A percentile compares a stretch with the other conserved stretches of the same genome.
Evolutionary conservation across 495 filamentous ascomycete genomes (phyloP).

Genomic region (Letharia lupina): DNA sequence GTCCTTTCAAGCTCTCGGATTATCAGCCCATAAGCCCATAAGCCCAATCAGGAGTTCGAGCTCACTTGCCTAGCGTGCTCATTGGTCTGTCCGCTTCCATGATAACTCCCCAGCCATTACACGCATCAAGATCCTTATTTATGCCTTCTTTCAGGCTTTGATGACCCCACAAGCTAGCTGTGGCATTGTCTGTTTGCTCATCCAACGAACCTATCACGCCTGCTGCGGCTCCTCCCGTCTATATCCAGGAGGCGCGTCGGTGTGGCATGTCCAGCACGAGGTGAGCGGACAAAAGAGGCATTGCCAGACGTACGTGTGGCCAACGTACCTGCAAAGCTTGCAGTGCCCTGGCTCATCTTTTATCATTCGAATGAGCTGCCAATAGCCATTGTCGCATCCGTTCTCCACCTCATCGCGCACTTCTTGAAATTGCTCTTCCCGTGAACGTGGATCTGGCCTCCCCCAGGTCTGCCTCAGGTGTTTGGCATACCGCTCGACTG

Average conservation of each 20-base stretch:
- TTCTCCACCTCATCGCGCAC: neutral
- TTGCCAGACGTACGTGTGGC: neutral
- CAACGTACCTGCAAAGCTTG: constrained; percentile 1
- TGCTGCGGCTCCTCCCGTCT: neutral
- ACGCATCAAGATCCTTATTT: constrained; percentile 30
- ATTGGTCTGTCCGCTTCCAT: neutral
- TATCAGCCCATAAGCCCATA: neutral
- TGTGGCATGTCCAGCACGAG: constrained; percentile 3
- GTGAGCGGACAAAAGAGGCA: neutral
- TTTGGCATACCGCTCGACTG: neutral
- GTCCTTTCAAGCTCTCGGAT: neutral
- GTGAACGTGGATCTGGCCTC: neutral
- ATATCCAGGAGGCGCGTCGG: neutral
- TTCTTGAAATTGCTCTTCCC: neutral
- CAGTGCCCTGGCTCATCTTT: neutral
- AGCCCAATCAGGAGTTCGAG: neutral
- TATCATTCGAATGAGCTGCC: neutral
- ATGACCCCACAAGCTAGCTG: neutral
- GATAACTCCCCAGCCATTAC: neutral
- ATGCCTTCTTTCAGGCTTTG: neutral
- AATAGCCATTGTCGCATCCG: neutral
- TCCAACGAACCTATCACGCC: neutral
- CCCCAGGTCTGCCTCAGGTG: neutral
- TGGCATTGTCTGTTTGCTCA: neutral
- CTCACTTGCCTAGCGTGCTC: neutral